Percentiles rank a stretch among this genome's conserved stretches.
Conservation (phyloP, 805 yeast genomes). For the Candida lessepsii region DNA sequence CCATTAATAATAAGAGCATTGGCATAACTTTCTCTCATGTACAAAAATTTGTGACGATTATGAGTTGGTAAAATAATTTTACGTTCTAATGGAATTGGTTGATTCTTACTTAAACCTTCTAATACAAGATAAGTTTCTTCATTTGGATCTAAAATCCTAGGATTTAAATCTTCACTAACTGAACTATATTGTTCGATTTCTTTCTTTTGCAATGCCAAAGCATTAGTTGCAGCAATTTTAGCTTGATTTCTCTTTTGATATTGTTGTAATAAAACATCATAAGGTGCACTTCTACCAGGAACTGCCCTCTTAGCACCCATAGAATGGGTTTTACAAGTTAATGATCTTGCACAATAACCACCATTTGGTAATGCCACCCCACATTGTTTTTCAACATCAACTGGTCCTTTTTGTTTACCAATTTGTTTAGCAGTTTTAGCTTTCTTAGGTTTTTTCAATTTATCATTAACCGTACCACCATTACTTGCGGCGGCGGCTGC, state of each 20-base stretch:
- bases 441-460: conserved; percentile 24
- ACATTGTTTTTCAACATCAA: conserved; percentile 91
- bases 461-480: conserved; percentile 1
- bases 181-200: conserved; percentile 53
- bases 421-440: conserved; percentile 38
- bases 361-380: conserved; percentile 94
- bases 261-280: conserved; percentile 81
- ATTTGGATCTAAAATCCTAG: conserved; percentile 70
- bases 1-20: conserved; percentile 72
- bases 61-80: conserved; percentile 69
- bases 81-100: conserved; percentile 81
- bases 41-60: conserved; percentile 67
- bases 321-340: conserved; percentile 96
- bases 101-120: conserved; percentile 79
- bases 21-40: conserved; percentile 94
- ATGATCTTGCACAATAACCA: conserved; percentile 92
- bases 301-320: conserved; percentile 98
- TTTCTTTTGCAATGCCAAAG: conserved; percentile 73
- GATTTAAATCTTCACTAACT: conserved; percentile 20
- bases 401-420: conserved; percentile 71
- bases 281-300: conserved; percentile 88
- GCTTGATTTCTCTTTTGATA: conserved; percentile 93
- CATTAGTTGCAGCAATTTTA: conserved; percentile 78
- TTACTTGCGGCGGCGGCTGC: conserved; percentile 39
- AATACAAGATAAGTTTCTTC: conserved; percentile 91